Evolutionary conservation across 2,329 filamentous ascomycete genomes (phyloP).

Genomic region (Gaeumannomyces tritici): DNA sequence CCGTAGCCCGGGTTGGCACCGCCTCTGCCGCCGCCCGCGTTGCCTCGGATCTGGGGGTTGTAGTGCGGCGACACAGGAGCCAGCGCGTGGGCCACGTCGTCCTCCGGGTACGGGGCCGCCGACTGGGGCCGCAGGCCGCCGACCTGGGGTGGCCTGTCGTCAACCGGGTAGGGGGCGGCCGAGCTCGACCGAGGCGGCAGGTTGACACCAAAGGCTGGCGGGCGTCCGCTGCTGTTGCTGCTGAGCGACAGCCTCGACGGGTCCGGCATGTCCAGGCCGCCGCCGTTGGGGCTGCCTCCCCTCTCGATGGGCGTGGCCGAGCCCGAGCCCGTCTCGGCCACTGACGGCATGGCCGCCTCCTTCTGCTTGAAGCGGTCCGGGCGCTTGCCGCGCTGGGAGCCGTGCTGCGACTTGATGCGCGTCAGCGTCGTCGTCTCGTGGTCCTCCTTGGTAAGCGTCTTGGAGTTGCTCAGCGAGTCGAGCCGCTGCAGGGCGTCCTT

Average conservation of each 20-base stretch:
- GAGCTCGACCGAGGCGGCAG: constrained; percentile 30
- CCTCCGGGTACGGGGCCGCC: constrained; percentile 61
- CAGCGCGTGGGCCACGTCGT: constrained; percentile 30
- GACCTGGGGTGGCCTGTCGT: constrained; percentile 14
- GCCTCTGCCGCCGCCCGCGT: constrained; percentile 18
- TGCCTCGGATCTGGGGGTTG: constrained; percentile 37
- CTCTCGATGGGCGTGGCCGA: constrained; percentile 19
- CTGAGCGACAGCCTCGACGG: constrained; percentile 30
- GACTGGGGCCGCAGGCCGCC: constrained; percentile 35
- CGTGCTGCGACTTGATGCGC: constrained; percentile 75
- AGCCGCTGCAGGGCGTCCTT: constrained; percentile 76
- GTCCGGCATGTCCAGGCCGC: constrained; percentile 30
- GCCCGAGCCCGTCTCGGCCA: constrained; percentile 30
- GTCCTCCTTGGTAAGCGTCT: constrained; percentile 78
- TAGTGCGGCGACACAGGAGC: constrained; percentile 28
- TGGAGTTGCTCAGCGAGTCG: constrained; percentile 73
- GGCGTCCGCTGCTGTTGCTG: constrained; percentile 20
- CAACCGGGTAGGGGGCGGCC: constrained; percentile 42
- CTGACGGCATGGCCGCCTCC: constrained; percentile 32
- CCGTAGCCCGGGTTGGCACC: constrained; percentile 31
- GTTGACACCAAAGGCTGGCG: constrained; percentile 42
- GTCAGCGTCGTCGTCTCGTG: constrained; percentile 87
- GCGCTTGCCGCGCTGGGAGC: constrained; percentile 53
- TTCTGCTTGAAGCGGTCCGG: constrained; percentile 47
- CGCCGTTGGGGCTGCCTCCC: neutral